Conservation (phyloP, 202 grass and related monocot species). For the Hordeum pubiflorum region DNA sequence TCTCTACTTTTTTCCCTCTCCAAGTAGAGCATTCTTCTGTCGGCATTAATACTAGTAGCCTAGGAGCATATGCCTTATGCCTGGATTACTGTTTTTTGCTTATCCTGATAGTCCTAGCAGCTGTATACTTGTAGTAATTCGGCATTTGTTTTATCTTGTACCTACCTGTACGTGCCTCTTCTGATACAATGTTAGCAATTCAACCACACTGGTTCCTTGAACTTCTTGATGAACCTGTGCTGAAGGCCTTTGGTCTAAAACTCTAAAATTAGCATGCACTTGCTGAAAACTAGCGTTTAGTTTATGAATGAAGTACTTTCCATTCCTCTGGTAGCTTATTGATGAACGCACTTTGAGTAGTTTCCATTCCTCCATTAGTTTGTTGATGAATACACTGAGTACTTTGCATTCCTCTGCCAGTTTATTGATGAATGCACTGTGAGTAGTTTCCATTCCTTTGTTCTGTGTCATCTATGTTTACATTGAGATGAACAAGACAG, state of each 20-base stretch:
- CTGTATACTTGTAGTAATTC: not conserved
- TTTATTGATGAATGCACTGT: not conserved
- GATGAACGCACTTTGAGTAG: not conserved
- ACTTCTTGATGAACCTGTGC: not conserved
- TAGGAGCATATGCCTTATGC: not conserved
- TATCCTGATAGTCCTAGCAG: not conserved
- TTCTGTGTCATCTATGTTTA: not conserved
- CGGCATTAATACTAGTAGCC: not conserved
- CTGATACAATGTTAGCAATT: not conserved
- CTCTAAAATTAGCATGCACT: not conserved
- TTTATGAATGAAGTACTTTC: not conserved
- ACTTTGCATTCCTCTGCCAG: too few relatives aligned
- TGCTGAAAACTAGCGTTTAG: not conserved
- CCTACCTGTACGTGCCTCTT: not conserved
- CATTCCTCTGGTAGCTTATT: too few relatives aligned
- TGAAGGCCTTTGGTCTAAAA: not conserved
- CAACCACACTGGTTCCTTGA: not conserved
- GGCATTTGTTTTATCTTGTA: not conserved
- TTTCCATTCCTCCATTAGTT: not conserved
- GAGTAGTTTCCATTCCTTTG: not conserved
- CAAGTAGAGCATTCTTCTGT: not conserved
- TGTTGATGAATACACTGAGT: too few relatives aligned
- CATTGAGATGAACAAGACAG: not conserved
- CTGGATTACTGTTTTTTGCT: not conserved
- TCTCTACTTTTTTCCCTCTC: not conserved